Percentiles rank a stretch among this genome's conserved stretches.
Conservation (phyloP, 2,329 filamentous ascomycete genomes). For the Diplodia seriata region DNA sequence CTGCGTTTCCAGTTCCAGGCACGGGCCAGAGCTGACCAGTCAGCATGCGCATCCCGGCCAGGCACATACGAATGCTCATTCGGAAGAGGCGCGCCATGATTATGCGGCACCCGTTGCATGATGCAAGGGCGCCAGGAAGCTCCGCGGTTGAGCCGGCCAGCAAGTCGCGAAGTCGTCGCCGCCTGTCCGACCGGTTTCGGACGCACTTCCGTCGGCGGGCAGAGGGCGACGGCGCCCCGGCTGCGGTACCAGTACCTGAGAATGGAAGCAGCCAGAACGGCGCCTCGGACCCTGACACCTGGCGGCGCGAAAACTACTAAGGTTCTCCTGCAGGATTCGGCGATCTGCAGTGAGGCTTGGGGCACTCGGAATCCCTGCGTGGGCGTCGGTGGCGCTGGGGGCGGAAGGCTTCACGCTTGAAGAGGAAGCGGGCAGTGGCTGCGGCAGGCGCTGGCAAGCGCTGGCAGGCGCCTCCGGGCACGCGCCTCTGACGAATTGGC, state of each 20-base stretch:
- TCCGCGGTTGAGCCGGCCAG: constrained; percentile 11
- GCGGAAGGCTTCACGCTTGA: constrained; percentile 10
- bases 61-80: constrained; percentile 9
- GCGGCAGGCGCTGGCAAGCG: constrained; percentile 7
- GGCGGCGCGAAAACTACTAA: background rate
- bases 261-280: background rate
- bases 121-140: constrained; percentile 9
- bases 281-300: background rate
- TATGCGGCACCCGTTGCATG: constrained; percentile 5
- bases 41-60: background rate
- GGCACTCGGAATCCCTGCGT: background rate
- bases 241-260: background rate
- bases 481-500: constrained; percentile 6
- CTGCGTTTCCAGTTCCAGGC: constrained; percentile 2
- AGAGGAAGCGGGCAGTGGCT: constrained; percentile 8
- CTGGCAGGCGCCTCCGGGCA: background rate
- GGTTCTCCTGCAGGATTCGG: background rate
- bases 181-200: constrained; percentile 2
- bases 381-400: background rate
- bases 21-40: background rate
- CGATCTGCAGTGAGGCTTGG: background rate
- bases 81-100: constrained; percentile 11
- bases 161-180: background rate
- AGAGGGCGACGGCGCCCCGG: background rate
- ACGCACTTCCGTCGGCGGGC: background rate